Base-by-base conservation (phyloP, 371 early-diverging fungal genomes). In the Rhizomucor pusillus region DNA sequence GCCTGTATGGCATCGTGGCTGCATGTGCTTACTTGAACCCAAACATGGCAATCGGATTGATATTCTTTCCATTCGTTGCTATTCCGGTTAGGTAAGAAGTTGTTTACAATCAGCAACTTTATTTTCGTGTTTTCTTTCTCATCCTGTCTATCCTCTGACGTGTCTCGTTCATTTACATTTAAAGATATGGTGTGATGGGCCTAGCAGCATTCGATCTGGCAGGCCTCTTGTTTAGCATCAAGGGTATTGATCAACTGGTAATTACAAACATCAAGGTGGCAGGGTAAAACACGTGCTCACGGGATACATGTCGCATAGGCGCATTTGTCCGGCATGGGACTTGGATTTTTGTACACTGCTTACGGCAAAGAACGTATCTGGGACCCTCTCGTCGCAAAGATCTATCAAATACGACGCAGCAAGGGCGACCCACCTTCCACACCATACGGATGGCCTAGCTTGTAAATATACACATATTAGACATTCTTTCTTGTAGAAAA, bases 61-160 rank as follows among this genome's bases (percentile, higher is more conserved):
- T 90, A 23, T 90, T 92, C 50, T 56, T 92, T 20, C 91, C 92
- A 2, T 83, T 86, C 58, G 48, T 90, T 3, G 82, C 87, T 0
- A 77, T 89, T 61, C 73, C 86, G 35, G 68, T 89, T 40, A 72
- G 84, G 64, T 77, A 68, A 62, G n/a, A n/a, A n/a, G n/a, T n/a
- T n/a, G n/a, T n/a, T n/a, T n/a, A n/a, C n/a, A n/a, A n/a, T n/a
- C n/a, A n/a, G n/a, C n/a, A n/a, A n/a, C n/a, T n/a, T n/a, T n/a
- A n/a, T n/a, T n/a, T n/a, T n/a, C n/a, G n/a, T n/a, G n/a, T n/a
- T n/a, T n/a, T n/a, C n/a, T n/a, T n/a, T n/a, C n/a, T n/a, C n/a
- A n/a, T n/a, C n/a, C n/a, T n/a, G n/a, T n/a, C n/a, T n/a, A n/a
- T n/a, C n/a, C n/a, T n/a, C n/a, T n/a, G n/a, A n/a, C n/a, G n/a